Evolutionary conservation across 495 filamentous ascomycete species (phyloP).

Genomic region (Neurospora sp.): DNA sequence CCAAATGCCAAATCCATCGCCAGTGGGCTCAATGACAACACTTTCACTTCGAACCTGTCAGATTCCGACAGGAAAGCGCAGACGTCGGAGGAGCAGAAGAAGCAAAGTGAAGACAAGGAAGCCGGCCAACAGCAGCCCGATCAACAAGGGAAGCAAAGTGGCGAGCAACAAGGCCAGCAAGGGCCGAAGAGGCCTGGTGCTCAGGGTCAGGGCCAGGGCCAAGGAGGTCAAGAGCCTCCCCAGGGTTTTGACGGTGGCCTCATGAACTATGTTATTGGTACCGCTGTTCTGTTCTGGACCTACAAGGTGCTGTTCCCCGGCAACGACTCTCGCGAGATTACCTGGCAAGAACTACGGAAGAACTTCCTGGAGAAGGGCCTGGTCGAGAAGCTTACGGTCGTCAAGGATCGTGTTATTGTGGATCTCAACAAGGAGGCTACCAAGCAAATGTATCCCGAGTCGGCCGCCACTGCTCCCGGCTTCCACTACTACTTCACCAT

Average conservation of each 20-base stretch:
- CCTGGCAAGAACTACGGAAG: slow-evolving; percentile 89
- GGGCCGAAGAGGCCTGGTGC: slow-evolving; percentile 8
- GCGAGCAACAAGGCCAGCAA: slow-evolving; percentile 21
- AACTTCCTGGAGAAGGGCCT: slow-evolving; percentile 93
- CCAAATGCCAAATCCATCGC: not conserved
- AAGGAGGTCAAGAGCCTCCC: slow-evolving; percentile 9
- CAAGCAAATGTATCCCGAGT: slow-evolving; percentile 70
- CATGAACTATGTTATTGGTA: slow-evolving; percentile 5
- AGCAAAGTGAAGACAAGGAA: slow-evolving; percentile 8
- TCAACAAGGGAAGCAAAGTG: slow-evolving; percentile 18
- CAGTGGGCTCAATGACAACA: not conserved
- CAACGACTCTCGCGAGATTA: slow-evolving; percentile 56
- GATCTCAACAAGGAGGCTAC: slow-evolving; percentile 77
- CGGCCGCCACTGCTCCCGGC: slow-evolving; percentile 54
- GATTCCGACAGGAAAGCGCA: slow-evolving; percentile 10
- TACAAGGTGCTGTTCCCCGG: slow-evolving; percentile 12
- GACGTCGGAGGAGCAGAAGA: slow-evolving; percentile 10
- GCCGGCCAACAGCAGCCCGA: slow-evolving; percentile 10
- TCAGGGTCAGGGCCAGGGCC: slow-evolving; percentile 20
- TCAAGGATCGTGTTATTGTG: slow-evolving; percentile 64
- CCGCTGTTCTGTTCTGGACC: slow-evolving; percentile 11
- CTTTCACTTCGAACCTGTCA: slow-evolving; percentile 14
- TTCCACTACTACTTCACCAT: slow-evolving; percentile 93
- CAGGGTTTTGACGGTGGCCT: slow-evolving; percentile 4
- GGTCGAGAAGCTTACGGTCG: slow-evolving; percentile 83